Base-by-base conservation (phyloP, 192 early-diverging fungal genomes). In the Linnemannia exigua region DNA sequence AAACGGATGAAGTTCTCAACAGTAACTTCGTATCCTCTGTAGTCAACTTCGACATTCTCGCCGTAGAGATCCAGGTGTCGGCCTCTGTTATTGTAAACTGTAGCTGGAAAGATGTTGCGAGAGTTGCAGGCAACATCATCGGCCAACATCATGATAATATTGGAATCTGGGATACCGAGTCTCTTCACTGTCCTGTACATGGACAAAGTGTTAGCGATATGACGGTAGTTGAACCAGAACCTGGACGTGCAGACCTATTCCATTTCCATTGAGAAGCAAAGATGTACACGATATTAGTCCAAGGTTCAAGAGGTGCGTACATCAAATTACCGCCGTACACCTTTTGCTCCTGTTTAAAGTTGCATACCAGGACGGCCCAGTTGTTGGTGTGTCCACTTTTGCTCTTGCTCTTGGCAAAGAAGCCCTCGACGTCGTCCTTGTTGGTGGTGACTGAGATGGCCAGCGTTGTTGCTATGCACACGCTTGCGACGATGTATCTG, bases 141-240 rank as follows among this genome's bases (percentile, higher is more conserved):
- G 2, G 98, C 96, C 9, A 99, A 93, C 98, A 99, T 99, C n/a
- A 99, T 93, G 66, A 99, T 97, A 82, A 99, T 99, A 89, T 98
- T 97, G 14, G 96, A 97, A 88, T 99, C 99, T 0, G 99, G 99
- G 76, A 99, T 99, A 33, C 99, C 99, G 37, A 99, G 92, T 35
- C 97, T 93, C 79, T 99, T 98, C 36, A 99, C 97, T 12, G 97
- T 98, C n/a, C 97, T 94, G 89, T 99, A 99, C 91, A 99, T 98
- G 25, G 98, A 98, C 35, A 99, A 90, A 14, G 98, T 97, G 86
- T 99, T 99, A 82, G 99, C 98, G 68, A 98, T 98, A 88, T 99
- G 99, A 19, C 97, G 90, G 88, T 99, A 99, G 89, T 99, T 99
- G 92, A 99, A 99, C 99, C 99, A 99, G 88, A 98, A 99, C 12